Evolutionary conservation across 1,284 basidiomycete genomes (phyloP).

Genomic region (Phenoliferia sp.): DNA sequence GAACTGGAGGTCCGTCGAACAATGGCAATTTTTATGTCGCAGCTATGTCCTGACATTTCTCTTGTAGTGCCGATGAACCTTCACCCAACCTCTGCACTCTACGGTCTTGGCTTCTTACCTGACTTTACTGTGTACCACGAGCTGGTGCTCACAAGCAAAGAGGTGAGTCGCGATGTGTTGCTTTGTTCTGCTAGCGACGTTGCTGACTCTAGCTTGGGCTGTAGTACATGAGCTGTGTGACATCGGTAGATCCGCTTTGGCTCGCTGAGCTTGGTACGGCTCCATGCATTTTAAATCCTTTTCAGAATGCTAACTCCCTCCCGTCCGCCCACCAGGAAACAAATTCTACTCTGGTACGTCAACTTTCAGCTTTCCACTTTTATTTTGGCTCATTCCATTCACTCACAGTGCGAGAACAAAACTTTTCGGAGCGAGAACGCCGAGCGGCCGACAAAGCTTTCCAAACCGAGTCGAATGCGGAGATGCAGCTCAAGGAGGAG

Average conservation of each 20-base stretch:
- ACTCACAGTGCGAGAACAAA: conserved; percentile 48
- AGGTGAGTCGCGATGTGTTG: conserved; percentile 44
- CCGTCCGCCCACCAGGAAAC: background rate
- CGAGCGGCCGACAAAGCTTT: conserved; percentile 62
- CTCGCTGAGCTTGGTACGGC: conserved; percentile 50
- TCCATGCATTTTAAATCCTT: background rate
- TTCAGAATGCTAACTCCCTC: background rate
- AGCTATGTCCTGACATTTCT: conserved; percentile 44
- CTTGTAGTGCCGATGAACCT: conserved; percentile 54
- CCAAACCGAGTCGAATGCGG: conserved; percentile 24
- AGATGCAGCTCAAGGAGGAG: conserved; percentile 31
- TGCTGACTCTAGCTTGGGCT: conserved; percentile 41
- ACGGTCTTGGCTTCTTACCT: conserved; percentile 89
- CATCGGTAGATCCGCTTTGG: conserved; percentile 92
- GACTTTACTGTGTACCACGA: conserved; percentile 97
- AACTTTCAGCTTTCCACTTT: conserved; percentile 56
- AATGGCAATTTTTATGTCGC: background rate
- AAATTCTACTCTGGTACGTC: conserved; percentile 68
- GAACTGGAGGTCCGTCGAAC: conserved; percentile 59
- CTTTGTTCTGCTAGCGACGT: background rate
- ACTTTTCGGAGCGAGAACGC: conserved; percentile 70
- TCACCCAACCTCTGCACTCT: conserved; percentile 93
- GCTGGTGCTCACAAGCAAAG: conserved; percentile 60
- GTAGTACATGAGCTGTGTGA: conserved; percentile 96
- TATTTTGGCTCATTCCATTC: background rate